These are phyloP conservation scores for Lagerstroemia speciosa DNA, from an alignment of 345 rosid species.

Conservation along the genomic window DNA sequence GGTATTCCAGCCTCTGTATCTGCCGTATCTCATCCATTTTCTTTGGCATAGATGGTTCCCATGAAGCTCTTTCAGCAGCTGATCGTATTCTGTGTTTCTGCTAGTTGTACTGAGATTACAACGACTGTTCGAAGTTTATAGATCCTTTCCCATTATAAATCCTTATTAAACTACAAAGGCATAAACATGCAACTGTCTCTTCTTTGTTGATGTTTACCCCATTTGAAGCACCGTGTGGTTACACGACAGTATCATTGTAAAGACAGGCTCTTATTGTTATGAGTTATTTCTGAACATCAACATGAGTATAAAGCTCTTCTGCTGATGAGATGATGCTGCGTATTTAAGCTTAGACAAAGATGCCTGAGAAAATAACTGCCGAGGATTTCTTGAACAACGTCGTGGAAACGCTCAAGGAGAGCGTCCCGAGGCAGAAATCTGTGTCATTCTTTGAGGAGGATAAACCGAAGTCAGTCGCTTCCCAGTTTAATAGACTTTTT, in stretches of 20 bases:
- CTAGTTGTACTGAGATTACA: background rate
- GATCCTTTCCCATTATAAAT: background rate
- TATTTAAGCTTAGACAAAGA: constrained; percentile 24
- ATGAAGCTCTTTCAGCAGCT: background rate
- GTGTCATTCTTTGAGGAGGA: constrained; percentile 59
- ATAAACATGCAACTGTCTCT: background rate
- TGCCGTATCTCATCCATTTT: background rate
- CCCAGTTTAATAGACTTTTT: constrained; percentile 60
- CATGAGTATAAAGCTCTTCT: background rate
- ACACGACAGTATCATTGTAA: background rate
- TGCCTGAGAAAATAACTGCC: constrained; percentile 66
- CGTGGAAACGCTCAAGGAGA: constrained; percentile 54
- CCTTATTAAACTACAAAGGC: background rate
- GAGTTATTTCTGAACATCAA: background rate
- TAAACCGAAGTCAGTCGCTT: constrained; percentile 27
- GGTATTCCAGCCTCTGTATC: background rate
- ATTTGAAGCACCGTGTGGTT: background rate
- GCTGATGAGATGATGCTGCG: background rate
- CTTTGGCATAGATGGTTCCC: background rate
- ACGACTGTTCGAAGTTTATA: background rate
- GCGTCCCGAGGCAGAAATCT: constrained; percentile 50
- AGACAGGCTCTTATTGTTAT: background rate
- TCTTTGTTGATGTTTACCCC: background rate
- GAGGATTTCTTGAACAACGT: constrained; percentile 48
- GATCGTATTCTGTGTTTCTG: background rate